Evolutionary conservation across 208 protist genomes (phyloP).

Genomic region (Phytomonas francai): DNA sequence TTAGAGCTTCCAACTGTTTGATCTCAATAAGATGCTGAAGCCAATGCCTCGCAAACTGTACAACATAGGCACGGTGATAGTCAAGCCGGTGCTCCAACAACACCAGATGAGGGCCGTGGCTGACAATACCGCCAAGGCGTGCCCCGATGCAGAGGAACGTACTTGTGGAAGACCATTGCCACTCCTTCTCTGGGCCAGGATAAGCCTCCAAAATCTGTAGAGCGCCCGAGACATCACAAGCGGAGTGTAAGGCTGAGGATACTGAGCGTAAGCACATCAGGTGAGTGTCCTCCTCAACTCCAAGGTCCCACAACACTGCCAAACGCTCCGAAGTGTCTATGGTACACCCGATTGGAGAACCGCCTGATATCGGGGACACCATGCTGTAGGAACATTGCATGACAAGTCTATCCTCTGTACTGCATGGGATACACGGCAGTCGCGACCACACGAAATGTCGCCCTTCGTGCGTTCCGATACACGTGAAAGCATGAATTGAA

Average conservation of each 20-base stretch:
- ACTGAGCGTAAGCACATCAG: slow-evolving; percentile 42
- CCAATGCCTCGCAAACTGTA: slow-evolving; percentile 14
- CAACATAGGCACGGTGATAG: slow-evolving; percentile 21
- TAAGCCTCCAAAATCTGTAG: slow-evolving; percentile 31
- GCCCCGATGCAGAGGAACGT: slow-evolving; percentile 23
- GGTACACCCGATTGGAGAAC: slow-evolving; percentile 41
- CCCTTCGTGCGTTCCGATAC: slow-evolving; percentile 27
- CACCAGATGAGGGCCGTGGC: slow-evolving; percentile 15
- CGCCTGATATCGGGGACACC: slow-evolving; percentile 34
- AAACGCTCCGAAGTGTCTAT: slow-evolving; percentile 25
- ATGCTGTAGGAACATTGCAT: slow-evolving; percentile 37
- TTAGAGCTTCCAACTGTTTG: background rate
- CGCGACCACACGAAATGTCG: slow-evolving; percentile 38
- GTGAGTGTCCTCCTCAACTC: slow-evolving; percentile 50
- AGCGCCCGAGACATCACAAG: slow-evolving; percentile 14
- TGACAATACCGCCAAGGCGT: slow-evolving; percentile 17
- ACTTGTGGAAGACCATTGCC: background rate
- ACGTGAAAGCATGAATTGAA: slow-evolving; percentile 55
- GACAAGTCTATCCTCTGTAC: slow-evolving; percentile 23
- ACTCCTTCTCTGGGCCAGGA: background rate
- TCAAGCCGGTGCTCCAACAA: slow-evolving; percentile 19
- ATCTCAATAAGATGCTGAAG: slow-evolving; percentile 18
- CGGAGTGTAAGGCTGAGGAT: background rate
- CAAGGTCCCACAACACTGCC: slow-evolving; percentile 44
- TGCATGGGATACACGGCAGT: slow-evolving; percentile 26